These are phyloP conservation scores for Conticribra weissflogii DNA, from an alignment of 108 stramenopile species.

Conservation along the genomic window DNA sequence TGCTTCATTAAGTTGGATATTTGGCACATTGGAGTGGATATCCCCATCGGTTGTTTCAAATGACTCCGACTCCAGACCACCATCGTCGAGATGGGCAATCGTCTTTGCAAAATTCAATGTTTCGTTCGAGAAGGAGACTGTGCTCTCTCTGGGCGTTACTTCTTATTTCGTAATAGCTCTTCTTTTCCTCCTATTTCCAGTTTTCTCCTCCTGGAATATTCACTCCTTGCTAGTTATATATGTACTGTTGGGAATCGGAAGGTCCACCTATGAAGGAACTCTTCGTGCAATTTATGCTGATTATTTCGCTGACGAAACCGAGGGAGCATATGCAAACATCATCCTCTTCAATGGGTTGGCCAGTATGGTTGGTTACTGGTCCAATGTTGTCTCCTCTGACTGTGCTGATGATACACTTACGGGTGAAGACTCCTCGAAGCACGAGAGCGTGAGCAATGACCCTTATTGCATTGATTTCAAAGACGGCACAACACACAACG, in stretches of 20 bases:
- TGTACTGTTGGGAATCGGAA: constrained; percentile 68
- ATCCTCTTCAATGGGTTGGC: constrained; percentile 83
- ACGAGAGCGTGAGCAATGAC: too few species aligned
- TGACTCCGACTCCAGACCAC: constrained; percentile 1
- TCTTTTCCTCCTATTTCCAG: constrained; percentile 63
- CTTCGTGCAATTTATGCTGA: constrained; percentile 82
- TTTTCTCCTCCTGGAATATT: constrained; percentile 50
- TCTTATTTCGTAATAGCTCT: constrained; percentile 62
- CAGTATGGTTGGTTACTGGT: constrained; percentile 69
- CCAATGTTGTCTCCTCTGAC: constrained; percentile 39
- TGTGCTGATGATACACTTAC: too few species aligned
- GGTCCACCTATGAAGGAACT: constrained; percentile 86
- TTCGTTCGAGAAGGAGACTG: constrained; percentile 50
- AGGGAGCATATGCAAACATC: constrained; percentile 86
- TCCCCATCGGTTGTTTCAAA: too few species aligned
- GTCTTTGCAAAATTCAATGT: constrained; percentile 11
- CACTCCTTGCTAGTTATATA: constrained; percentile 57
- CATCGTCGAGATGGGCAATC: not conserved
- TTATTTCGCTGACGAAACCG: constrained; percentile 69
- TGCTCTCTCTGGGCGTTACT: constrained; percentile 63
- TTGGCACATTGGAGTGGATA: constrained; percentile 51
- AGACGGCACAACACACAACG: constrained; percentile 67
- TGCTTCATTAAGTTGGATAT: constrained; percentile 57
- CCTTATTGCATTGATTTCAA: constrained; percentile 65
- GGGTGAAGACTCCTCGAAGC: too few species aligned